Evolutionary conservation across 2,329 filamentous ascomycete species (phyloP).

Genomic region (Neoarthrinium moseri): DNA sequence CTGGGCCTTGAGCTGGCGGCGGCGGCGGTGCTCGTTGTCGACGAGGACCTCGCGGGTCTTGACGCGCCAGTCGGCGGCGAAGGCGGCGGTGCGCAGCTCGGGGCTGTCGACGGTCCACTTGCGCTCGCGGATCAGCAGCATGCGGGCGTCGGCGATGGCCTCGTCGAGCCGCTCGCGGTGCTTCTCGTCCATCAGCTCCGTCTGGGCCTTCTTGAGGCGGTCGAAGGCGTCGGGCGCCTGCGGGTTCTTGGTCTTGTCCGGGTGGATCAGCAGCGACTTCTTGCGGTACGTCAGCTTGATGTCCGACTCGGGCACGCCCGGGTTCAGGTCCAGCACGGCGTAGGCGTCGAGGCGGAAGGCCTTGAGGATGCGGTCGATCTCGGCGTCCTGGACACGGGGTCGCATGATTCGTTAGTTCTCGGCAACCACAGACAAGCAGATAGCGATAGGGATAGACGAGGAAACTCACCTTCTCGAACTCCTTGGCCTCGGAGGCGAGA

Average conservation of each 20-base stretch:
- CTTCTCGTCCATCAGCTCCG: constrained; percentile 90
- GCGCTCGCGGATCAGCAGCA: constrained; percentile 89
- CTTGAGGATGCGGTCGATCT: constrained; percentile 91
- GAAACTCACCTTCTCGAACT: constrained; percentile 75
- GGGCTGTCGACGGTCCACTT: constrained; percentile 89
- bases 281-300: constrained; percentile 94
- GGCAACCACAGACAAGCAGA: too few relatives aligned
- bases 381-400: constrained; percentile 77
- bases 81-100: constrained; percentile 81
- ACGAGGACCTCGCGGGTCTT: constrained; percentile 89
- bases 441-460: too few relatives aligned
- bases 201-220: constrained; percentile 91
- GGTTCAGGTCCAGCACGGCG: constrained; percentile 91
- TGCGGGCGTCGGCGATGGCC: constrained; percentile 91
- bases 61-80: constrained; percentile 82
- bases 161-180: constrained; percentile 84
- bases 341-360: constrained; percentile 82
- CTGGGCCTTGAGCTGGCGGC: constrained; percentile 85
- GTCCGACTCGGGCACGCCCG: constrained; percentile 91
- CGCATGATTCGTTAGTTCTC: too few relatives aligned
- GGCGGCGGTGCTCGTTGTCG: constrained; percentile 83
- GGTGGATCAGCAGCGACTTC: constrained; percentile 98
- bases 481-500: constrained; percentile 81
- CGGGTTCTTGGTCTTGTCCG: constrained; percentile 93
- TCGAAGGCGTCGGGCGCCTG: constrained; percentile 94